Evolutionary conservation across 192 early-diverging fungal species (phyloP).

Genomic region (Backusella macrospora): DNA sequence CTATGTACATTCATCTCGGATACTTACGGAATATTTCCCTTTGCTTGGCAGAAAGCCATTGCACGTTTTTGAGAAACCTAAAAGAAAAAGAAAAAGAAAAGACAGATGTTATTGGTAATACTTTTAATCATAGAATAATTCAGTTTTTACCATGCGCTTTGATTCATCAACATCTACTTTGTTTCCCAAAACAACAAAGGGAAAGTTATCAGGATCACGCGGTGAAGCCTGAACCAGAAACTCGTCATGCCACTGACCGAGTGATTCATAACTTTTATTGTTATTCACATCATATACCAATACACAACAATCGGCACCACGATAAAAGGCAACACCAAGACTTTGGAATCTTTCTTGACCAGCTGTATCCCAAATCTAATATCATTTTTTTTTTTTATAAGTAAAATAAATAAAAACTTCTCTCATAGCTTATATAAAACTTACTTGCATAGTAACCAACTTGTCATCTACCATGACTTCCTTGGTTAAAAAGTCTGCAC

Average conservation of each 20-base stretch:
- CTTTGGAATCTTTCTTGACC: conserved; percentile 99
- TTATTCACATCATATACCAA: conserved; percentile 97
- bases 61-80: conserved; percentile 96
- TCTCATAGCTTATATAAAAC: not conserved
- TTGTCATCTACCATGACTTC: conserved; percentile 93
- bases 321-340: conserved; percentile 98
- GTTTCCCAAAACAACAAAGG: conserved; percentile 99
- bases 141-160: conserved; percentile 88
- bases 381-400: not conserved
- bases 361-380: conserved; percentile 96
- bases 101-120: too few relatives aligned
- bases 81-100: too few relatives aligned
- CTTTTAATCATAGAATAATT: too few relatives aligned
- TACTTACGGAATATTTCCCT: conserved; percentile 82
- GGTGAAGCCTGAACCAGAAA: conserved; percentile 96
- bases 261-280: conserved; percentile 89
- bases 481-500: conserved; percentile 97
- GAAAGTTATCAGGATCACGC: conserved; percentile 95
- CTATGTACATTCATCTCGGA: not conserved
- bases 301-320: conserved; percentile 99
- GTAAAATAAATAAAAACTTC: not conserved
- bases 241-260: conserved; percentile 97
- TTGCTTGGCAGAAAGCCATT: conserved; percentile 94
- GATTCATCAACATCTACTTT: conserved; percentile 98
- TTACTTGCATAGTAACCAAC: conserved; percentile 92